Evolutionary conservation across 2,329 filamentous ascomycete species (phyloP).

Genomic region (Stenocarpella maydis): DNA sequence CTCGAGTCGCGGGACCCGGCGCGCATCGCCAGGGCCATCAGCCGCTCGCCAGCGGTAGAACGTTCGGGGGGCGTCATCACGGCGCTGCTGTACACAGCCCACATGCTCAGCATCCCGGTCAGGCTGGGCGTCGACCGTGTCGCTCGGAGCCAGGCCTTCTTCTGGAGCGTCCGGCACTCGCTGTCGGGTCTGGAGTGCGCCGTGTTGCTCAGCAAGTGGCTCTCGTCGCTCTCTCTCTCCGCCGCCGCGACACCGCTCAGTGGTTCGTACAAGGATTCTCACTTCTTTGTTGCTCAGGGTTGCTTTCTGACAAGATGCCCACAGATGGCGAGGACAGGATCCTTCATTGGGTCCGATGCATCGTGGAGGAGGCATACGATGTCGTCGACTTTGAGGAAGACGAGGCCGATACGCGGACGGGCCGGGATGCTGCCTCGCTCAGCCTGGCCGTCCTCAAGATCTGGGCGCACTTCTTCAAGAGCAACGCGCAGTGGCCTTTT

Average conservation of each 20-base stretch:
- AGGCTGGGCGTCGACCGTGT: conserved; percentile 62
- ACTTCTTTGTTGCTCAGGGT: background rate
- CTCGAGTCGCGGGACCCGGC: conserved; percentile 53
- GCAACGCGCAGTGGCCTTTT: conserved; percentile 57
- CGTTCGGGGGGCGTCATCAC: conserved; percentile 57
- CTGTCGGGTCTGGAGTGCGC: conserved; percentile 63
- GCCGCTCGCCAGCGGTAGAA: conserved; percentile 50
- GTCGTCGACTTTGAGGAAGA: conserved; percentile 50
- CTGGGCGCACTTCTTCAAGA: conserved; percentile 56
- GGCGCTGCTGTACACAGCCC: conserved; percentile 61
- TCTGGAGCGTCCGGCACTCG: conserved; percentile 66
- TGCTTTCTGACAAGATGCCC: background rate
- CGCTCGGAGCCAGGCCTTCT: conserved; percentile 61
- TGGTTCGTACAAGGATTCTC: background rate
- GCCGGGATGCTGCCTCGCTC: conserved; percentile 42
- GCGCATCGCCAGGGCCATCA: conserved; percentile 50
- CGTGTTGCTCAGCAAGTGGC: conserved; percentile 61
- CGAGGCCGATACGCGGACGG: background rate
- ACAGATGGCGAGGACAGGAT: conserved; percentile 53
- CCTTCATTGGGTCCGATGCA: conserved; percentile 55
- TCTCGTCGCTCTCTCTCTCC: conserved; percentile 43
- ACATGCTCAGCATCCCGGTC: conserved; percentile 64
- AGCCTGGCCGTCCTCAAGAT: conserved; percentile 52
- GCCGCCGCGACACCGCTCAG: conserved; percentile 2
- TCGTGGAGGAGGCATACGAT: conserved; percentile 53